Percentiles rank a stretch among this genome's conserved stretches.
phyloP scores from a whole-genome alignment of 345 rosid species.

The Salix dunnii region DNA sequence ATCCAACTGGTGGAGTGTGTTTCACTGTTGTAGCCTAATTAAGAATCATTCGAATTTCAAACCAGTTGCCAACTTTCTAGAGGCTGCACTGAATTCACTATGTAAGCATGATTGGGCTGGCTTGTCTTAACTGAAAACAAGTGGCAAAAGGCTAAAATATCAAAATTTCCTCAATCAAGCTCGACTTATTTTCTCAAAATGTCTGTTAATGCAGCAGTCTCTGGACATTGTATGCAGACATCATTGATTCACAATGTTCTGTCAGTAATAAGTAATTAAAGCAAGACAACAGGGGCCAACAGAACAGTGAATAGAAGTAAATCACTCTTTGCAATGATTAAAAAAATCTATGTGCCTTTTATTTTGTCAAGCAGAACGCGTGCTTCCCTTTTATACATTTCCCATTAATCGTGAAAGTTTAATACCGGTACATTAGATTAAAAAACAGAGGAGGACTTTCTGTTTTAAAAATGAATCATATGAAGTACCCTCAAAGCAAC shows the following conservation, averaged over 20 bases:
- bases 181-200: background rate
- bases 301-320: background rate
- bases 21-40: background rate
- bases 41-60: background rate
- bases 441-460: too few species aligned
- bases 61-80: background rate
- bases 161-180: background rate
- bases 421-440: too few species aligned
- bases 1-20: too few species aligned
- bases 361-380: background rate
- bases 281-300: background rate
- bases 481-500: background rate
- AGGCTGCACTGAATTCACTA: background rate
- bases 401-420: background rate
- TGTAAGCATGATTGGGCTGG: background rate
- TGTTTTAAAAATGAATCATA: too few species aligned
- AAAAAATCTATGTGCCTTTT: too few species aligned
- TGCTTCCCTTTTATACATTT: background rate
- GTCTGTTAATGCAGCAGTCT: background rate
- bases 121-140: background rate
- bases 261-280: background rate
- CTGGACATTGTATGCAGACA: background rate
- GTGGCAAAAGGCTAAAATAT: background rate
- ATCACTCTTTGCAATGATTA: background rate
- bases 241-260: background rate